Conservation (phyloP, 805 yeast species). For the Saturnispora serradocipensis region DNA sequence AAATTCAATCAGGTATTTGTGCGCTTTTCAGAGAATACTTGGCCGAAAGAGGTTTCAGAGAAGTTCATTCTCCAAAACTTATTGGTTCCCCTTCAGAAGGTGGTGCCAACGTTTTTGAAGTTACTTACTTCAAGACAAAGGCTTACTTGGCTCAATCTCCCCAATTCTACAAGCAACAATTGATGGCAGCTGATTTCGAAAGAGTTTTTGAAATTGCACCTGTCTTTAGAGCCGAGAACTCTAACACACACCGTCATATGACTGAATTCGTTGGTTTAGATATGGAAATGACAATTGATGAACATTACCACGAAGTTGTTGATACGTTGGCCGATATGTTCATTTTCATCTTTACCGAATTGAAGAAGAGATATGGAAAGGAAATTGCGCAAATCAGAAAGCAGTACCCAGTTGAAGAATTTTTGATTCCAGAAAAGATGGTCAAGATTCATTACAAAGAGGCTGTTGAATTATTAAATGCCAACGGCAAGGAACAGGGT, state of each 20-base stretch:
- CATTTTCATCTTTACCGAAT: constrained; percentile 77
- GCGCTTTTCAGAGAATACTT: constrained; percentile 84
- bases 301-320: constrained; percentile 89
- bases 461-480: constrained; percentile 80
- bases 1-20: constrained; percentile 84
- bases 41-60: constrained; percentile 58
- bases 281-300: constrained; percentile 96
- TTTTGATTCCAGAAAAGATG: constrained; percentile 90
- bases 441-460: constrained; percentile 82
- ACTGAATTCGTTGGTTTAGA: constrained; percentile 97
- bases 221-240: constrained; percentile 97
- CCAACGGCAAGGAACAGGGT: constrained; percentile 75
- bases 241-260: constrained; percentile 98
- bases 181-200: constrained; percentile 97
- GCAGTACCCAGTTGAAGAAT: constrained; percentile 97
- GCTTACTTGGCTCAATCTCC: constrained; percentile 98
- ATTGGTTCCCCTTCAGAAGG: constrained; percentile 96
- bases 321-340: constrained; percentile 54
- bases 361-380: constrained; percentile 66
- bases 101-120: constrained; percentile 94
- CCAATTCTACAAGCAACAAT: constrained; percentile 94
- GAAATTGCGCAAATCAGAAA: constrained; percentile 86
- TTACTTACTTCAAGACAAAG: constrained; percentile 82
- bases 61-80: constrained; percentile 93
- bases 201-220: constrained; percentile 95